Conservation (phyloP, 2,329 filamentous ascomycete species). For the Alternaria gaisen region DNA sequence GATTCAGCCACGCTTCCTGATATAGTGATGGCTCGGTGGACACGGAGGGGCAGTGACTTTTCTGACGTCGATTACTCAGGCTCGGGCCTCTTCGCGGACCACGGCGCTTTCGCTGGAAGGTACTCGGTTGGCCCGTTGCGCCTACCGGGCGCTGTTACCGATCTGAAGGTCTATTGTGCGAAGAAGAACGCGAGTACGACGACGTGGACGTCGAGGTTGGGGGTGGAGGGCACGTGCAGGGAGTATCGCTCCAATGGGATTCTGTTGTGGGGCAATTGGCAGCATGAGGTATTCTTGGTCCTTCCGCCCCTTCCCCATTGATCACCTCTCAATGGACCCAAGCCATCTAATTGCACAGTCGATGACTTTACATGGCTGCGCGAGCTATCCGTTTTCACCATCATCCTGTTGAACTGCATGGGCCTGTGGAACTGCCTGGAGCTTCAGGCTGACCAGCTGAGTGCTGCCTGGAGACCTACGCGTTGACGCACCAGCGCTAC, state of each 20-base stretch:
- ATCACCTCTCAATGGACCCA: background rate
- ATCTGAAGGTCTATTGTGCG: conserved; percentile 3
- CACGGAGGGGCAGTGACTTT: conserved; percentile 26
- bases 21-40: conserved; percentile 30
- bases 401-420: conserved; percentile 10
- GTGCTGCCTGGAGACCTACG: conserved; percentile 22
- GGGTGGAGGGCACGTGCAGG: conserved; percentile 1
- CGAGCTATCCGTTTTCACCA: conserved; percentile 1
- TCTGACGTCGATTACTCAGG: conserved; percentile 38
- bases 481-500: conserved; percentile 10
- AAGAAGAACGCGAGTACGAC: background rate
- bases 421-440: conserved; percentile 10
- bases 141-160: conserved; percentile 16
- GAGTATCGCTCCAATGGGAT: background rate
- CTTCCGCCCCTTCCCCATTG: conserved; percentile 7
- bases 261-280: conserved; percentile 2
- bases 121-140: conserved; percentile 16
- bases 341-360: background rate
- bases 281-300: conserved; percentile 1
- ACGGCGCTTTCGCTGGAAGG: conserved; percentile 6
- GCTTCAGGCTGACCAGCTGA: conserved; percentile 40
- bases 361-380: background rate
- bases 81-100: conserved; percentile 21
- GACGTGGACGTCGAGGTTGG: background rate
- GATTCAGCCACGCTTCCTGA: conserved; percentile 39